Base-by-base conservation (phyloP, 805 yeast species). In the Lipomyces japonicus region DNA sequence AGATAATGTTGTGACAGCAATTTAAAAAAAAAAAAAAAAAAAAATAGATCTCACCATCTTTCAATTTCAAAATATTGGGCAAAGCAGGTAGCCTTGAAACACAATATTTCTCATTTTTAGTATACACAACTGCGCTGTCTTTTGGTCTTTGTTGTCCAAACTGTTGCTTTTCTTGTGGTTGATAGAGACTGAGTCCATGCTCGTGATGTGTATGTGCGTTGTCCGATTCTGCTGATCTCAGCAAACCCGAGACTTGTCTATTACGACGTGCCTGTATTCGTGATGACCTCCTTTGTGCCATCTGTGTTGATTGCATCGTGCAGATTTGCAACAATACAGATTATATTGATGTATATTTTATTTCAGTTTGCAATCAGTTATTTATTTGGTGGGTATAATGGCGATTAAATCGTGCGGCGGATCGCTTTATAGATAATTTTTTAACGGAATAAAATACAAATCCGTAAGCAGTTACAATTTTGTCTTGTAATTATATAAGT, bases 61-160 rank as follows among this genome's bases (percentile, higher is more conserved):
- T 36, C 7, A 46, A 14, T 19, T 42, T 61, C 40, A 71, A 67
- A 22, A 74, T 58, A 6, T 68, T 63, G 0, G 91, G 91, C 2
- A 71, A 61, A 0, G 83, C 81, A 3, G 81, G 79, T 14, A 81
- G 70, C 58, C 73, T 73, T 2, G 77, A 71, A 14, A 82, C 81
- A 47, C 78, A 74, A 62, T 80, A 84, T 49, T 78, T 72, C 42
- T 75, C 72, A 59, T 75, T 81, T 57, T 77, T 74, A 4, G 86
- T 79, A 55, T 82, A 69, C 61, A 81, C 87, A 9, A 66, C 57
- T 5, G 68, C 63, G 4, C 65, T 63, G 16, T 58, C 60, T 14
- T 46, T 14, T 9, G 5, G 16, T 25, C 2, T 44, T 31, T 24
- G 23, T 4, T 19, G 26, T 32, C 21, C 43, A 9, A 23, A 14